These are phyloP conservation scores for Tulasnella sp. DNA, from an alignment of 768 basidiomycete genomes.

Conservation along the genomic window DNA sequence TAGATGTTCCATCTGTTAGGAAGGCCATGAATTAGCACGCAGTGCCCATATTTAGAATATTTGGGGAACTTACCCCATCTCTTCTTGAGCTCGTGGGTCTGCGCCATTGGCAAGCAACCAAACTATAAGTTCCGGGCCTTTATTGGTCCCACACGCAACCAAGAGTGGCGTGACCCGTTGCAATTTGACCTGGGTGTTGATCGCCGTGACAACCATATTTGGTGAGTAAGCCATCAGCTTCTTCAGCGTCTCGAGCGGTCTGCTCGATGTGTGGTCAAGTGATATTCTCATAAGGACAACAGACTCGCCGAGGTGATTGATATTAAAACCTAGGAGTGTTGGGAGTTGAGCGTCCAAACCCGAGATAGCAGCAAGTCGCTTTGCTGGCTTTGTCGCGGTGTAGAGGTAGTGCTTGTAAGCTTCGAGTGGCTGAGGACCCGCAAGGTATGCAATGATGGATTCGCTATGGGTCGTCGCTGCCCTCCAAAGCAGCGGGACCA, in stretches of 20 bases:
- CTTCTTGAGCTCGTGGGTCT: slow-evolving; percentile 35
- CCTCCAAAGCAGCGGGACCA: slow-evolving; percentile 32
- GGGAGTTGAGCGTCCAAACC: slow-evolving; percentile 20
- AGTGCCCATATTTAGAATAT: neutral
- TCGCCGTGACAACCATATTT: slow-evolving; percentile 31
- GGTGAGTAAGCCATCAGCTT: slow-evolving; percentile 34
- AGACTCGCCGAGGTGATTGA: no score
- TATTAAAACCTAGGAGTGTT: no score
- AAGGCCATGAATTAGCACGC: neutral
- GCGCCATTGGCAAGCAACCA: slow-evolving; percentile 39
- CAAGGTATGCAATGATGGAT: slow-evolving; percentile 37
- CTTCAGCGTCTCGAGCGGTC: slow-evolving; percentile 28
- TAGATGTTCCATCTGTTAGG: slow-evolving; percentile 43
- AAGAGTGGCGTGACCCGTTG: slow-evolving; percentile 26
- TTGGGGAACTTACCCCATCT: slow-evolving; percentile 33
- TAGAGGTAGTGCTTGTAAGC: slow-evolving; percentile 41
- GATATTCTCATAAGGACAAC: no score
- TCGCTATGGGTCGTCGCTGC: slow-evolving; percentile 26
- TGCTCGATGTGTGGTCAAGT: neutral
- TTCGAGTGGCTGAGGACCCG: slow-evolving; percentile 34
- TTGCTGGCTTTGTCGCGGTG: slow-evolving; percentile 34
- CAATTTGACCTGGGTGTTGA: slow-evolving; percentile 38
- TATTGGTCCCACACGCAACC: slow-evolving; percentile 30
- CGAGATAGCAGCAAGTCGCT: slow-evolving; percentile 34
- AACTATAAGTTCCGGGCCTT: slow-evolving; percentile 32